Conservation (phyloP, 257 asterid species). For the Ophiorrhiza pumila region DNA sequence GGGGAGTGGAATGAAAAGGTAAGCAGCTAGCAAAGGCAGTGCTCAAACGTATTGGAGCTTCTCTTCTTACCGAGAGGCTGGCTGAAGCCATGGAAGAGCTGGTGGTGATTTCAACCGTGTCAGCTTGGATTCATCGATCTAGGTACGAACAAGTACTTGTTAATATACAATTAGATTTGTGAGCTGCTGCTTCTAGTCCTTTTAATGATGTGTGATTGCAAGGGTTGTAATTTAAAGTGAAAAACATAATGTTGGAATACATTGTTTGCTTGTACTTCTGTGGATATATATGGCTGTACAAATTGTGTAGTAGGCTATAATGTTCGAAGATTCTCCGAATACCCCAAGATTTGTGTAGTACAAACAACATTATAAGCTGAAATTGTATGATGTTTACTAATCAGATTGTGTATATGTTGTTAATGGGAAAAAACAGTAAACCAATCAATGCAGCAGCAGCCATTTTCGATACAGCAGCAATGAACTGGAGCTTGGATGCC, state of each 20-base stretch:
- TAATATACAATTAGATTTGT: background rate
- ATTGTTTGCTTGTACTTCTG: too few relatives aligned
- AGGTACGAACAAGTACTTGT: conserved; percentile 45
- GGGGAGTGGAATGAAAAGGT: conserved; percentile 53
- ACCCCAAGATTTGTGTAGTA: too few relatives aligned
- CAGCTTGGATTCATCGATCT: conserved; percentile 63
- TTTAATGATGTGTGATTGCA: background rate
- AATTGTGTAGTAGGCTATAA: too few relatives aligned
- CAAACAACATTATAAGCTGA: too few relatives aligned
- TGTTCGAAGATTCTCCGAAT: too few relatives aligned
- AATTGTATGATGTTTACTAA: too few relatives aligned
- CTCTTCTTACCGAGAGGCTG: conserved; percentile 41
- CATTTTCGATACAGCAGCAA: too few relatives aligned
- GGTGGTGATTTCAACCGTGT: conserved; percentile 52
- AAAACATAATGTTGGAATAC: background rate
- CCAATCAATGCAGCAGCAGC: too few relatives aligned
- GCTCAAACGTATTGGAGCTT: conserved; percentile 65
- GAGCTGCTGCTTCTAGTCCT: background rate
- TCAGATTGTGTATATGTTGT: too few relatives aligned
- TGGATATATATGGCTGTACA: too few relatives aligned
- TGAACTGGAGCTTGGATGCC: too few relatives aligned
- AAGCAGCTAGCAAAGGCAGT: conserved; percentile 51
- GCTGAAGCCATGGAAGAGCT: conserved; percentile 44
- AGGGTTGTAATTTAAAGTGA: background rate
- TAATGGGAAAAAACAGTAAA: too few relatives aligned